Evolutionary conservation across 2,329 filamentous ascomycete species (phyloP).

Genomic region (Neopestalotiopsis sp.): DNA sequence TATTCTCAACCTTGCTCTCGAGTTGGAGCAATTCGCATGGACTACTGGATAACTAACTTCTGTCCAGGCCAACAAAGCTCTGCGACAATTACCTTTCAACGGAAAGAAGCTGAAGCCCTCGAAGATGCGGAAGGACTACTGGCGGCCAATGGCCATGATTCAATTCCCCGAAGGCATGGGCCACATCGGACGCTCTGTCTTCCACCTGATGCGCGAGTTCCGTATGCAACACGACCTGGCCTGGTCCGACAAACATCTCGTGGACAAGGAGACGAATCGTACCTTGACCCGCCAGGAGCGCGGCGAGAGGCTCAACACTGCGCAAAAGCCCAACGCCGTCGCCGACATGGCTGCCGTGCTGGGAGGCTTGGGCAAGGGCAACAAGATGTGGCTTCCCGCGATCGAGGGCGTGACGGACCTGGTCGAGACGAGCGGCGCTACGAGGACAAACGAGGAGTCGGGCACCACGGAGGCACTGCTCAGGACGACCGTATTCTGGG

Average conservation of each 20-base stretch:
- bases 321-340: slow-evolving; percentile 65
- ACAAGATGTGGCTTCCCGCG: slow-evolving; percentile 44
- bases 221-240: slow-evolving; percentile 65
- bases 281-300: slow-evolving; percentile 46
- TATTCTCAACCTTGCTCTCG: neutral
- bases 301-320: slow-evolving; percentile 54
- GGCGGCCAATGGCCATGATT: slow-evolving; percentile 65
- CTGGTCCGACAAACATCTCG: slow-evolving; percentile 58
- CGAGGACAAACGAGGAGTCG: slow-evolving; percentile 17
- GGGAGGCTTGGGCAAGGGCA: slow-evolving; percentile 55
- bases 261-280: slow-evolving; percentile 39
- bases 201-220: slow-evolving; percentile 69
- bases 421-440: slow-evolving; percentile 28
- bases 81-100: slow-evolving; percentile 55
- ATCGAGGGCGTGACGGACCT: slow-evolving; percentile 19
- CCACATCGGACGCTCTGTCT: slow-evolving; percentile 62
- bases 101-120: slow-evolving; percentile 70
- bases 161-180: slow-evolving; percentile 59
- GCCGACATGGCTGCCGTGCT: slow-evolving; percentile 68
- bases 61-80: slow-evolving; percentile 28
- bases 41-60: neutral
- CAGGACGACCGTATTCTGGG: slow-evolving; percentile 56
- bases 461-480: slow-evolving; percentile 34
- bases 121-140: slow-evolving; percentile 71
- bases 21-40: neutral